Conservation (phyloP, 208 protist species). For the Wallacemonas sp. region DNA sequence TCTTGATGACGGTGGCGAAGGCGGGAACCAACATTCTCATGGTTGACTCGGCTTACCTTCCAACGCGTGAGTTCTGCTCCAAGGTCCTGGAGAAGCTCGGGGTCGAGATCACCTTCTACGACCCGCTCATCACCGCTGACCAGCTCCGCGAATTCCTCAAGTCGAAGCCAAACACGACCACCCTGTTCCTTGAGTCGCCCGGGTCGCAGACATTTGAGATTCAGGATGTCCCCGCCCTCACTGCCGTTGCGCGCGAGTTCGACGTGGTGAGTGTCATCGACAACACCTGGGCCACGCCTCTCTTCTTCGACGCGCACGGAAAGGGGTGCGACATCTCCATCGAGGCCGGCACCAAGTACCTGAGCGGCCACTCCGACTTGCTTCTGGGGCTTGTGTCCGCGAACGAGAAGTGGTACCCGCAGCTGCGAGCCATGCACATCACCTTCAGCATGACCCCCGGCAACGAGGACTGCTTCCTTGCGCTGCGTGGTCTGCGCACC, state of each 20-base stretch:
- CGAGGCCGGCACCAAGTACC: conserved; percentile 39
- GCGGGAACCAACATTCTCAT: conserved; percentile 29
- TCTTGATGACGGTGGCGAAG: conserved; percentile 26
- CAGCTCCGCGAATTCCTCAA: conserved; percentile 30
- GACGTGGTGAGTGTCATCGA: conserved; percentile 28
- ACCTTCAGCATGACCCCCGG: conserved; percentile 26
- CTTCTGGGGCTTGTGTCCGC: conserved; percentile 33
- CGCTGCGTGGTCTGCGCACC: conserved; percentile 33
- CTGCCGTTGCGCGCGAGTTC: conserved; percentile 23
- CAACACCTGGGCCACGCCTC: conserved; percentile 34
- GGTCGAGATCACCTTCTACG: conserved; percentile 32
- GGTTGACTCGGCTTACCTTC: conserved; percentile 30
- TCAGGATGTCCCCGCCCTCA: conserved; percentile 28
- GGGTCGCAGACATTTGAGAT: conserved; percentile 36
- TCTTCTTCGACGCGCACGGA: conserved; percentile 34
- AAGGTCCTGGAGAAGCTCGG: conserved; percentile 24
- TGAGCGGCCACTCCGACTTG: conserved; percentile 37
- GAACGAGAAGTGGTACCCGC: conserved; percentile 27
- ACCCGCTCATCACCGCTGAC: conserved; percentile 29
- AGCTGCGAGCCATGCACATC: conserved; percentile 19
- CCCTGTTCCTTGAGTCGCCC: conserved; percentile 30
- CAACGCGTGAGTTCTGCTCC: conserved; percentile 30
- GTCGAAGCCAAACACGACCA: conserved; percentile 28
- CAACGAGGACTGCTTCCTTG: conserved; percentile 39
- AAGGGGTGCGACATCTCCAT: conserved; percentile 42